A percentile compares a stretch with the other conserved stretches of the same genome.
Conservation (phyloP, 192 early-diverging fungal genomes). For the Lunasporangiospora selenospora region DNA sequence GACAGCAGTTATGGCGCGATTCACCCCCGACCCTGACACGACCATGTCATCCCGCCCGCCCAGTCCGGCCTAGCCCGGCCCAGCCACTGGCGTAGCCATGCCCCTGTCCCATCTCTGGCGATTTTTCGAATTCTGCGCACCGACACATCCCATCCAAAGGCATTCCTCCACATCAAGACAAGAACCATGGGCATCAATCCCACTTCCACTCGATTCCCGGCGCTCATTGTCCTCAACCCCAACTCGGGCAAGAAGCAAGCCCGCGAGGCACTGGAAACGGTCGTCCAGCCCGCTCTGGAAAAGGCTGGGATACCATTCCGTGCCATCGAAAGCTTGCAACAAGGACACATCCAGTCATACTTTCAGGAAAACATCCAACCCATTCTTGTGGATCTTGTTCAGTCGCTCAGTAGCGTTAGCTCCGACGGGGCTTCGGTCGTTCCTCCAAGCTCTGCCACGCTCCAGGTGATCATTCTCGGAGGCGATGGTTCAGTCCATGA, state of each 20-base stretch:
- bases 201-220: constrained; percentile 20
- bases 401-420: constrained; percentile 16
- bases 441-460: constrained; percentile 16
- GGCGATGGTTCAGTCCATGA: constrained; percentile 61
- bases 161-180: too few relatives aligned
- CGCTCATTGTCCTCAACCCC: constrained; percentile 50
- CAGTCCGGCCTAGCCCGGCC: too few relatives aligned
- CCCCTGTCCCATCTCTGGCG: too few relatives aligned
- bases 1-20: too few relatives aligned
- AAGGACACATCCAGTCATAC: constrained; percentile 26
- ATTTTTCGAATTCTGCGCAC: too few relatives aligned
- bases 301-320: constrained; percentile 22
- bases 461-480: constrained; percentile 52
- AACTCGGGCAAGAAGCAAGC: constrained; percentile 39
- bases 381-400: constrained; percentile 39
- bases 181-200: constrained; percentile 37
- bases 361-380: constrained; percentile 37
- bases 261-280: constrained; percentile 22
- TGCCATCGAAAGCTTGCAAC: constrained; percentile 18
- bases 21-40: too few relatives aligned
- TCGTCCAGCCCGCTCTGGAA: constrained; percentile 48
- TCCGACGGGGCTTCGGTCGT: constrained; percentile 1
- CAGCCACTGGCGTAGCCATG: too few relatives aligned
- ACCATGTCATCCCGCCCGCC: too few relatives aligned
- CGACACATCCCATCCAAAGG: too few relatives aligned